These are phyloP conservation scores for Termitomyces sp. DNA, from an alignment of 768 basidiomycete genomes.

Conservation along the genomic window DNA sequence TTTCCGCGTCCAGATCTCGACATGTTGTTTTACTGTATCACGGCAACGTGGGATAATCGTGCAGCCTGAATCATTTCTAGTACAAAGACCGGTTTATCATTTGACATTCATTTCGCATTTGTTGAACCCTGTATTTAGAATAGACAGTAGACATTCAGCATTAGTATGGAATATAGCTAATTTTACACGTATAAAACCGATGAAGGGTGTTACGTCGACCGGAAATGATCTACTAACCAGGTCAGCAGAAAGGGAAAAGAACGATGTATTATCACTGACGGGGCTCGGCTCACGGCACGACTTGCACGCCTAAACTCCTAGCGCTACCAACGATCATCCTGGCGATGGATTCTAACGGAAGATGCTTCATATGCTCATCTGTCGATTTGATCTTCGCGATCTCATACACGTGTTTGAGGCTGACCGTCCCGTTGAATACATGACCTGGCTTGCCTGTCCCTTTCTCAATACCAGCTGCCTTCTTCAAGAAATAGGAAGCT, in stretches of 20 bases:
- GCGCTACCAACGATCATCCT: slow-evolving; percentile 89
- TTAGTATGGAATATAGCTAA: slow-evolving; percentile 18
- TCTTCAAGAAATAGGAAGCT: slow-evolving; percentile 86
- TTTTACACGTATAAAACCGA: slow-evolving; percentile 20
- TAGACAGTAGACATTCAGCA: slow-evolving; percentile 14
- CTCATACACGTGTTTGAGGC: slow-evolving; percentile 97
- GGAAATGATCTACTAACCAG: slow-evolving; percentile 11
- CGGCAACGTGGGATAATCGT: slow-evolving; percentile 11
- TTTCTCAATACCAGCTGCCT: slow-evolving; percentile 86
- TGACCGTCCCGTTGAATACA: slow-evolving; percentile 77
- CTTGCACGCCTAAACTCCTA: slow-evolving; percentile 83
- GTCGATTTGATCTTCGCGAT: slow-evolving; percentile 95
- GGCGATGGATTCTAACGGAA: slow-evolving; percentile 84
- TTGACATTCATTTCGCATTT: slow-evolving; percentile 10
- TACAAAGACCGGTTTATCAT: slow-evolving; percentile 6
- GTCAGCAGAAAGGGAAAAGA: slow-evolving; percentile 9
- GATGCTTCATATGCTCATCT: slow-evolving; percentile 86
- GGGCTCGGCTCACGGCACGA: slow-evolving; percentile 66
- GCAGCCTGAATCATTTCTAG: slow-evolving; percentile 5
- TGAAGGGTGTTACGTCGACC: slow-evolving; percentile 9
- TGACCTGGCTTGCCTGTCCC: slow-evolving; percentile 83
- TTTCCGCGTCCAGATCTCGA: slow-evolving; percentile 10
- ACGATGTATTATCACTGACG: slow-evolving; percentile 22
- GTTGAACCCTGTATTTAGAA: slow-evolving; percentile 14
- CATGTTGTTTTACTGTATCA: slow-evolving; percentile 9